phyloP scores from a whole-genome alignment of 805 yeast genomes.

The Zygosaccharomyces bisporus region DNA sequence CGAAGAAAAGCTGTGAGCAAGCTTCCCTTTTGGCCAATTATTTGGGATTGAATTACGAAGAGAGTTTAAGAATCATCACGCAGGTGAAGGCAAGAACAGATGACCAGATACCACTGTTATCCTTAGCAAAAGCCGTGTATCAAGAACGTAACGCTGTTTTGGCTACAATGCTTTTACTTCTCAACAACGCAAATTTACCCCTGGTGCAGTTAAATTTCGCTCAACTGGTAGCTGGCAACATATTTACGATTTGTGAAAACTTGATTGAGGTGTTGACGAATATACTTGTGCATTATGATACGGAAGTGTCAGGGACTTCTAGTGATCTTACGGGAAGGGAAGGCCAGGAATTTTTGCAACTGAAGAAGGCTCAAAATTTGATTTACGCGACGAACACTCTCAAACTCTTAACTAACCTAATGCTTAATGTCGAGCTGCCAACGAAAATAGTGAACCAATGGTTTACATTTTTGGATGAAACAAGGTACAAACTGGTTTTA shows the following conservation, averaged over 20 bases:
- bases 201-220: constrained; percentile 24
- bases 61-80: constrained; percentile 46
- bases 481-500: constrained; percentile 2
- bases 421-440: constrained; percentile 38
- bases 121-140: constrained; percentile 42
- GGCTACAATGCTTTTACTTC: constrained; percentile 37
- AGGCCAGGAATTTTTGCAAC: constrained; percentile 17
- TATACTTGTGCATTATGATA: constrained; percentile 7
- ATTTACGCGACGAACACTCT: constrained; percentile 35
- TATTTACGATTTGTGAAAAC: constrained; percentile 23
- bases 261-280: constrained; percentile 18
- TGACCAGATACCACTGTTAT: constrained; percentile 23
- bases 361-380: constrained; percentile 35
- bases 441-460: constrained; percentile 43
- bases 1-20: constrained; percentile 36
- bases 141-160: constrained; percentile 51
- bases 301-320: neutral
- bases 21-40: constrained; percentile 41
- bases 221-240: constrained; percentile 19
- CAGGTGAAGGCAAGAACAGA: constrained; percentile 41
- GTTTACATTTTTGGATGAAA: constrained; percentile 49
- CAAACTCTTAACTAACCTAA: constrained; percentile 39
- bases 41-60: constrained; percentile 42
- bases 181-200: constrained; percentile 27
- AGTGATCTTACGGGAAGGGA: constrained; percentile 11